Evolutionary conservation across 2,329 filamentous ascomycete species (phyloP).

Genomic region (Colletotrichum sp.): DNA sequence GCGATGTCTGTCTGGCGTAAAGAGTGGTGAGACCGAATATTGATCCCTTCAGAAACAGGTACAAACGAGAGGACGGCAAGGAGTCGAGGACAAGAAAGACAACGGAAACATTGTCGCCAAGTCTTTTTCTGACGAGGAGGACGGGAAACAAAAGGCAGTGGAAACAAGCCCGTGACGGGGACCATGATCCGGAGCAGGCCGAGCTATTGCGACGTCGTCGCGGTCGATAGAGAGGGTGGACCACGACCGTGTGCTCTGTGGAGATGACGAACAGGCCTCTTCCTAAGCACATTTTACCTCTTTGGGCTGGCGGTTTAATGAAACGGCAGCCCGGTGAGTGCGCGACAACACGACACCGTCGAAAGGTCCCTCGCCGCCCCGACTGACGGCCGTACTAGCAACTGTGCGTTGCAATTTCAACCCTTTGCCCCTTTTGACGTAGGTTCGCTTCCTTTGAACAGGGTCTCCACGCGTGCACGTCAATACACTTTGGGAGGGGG

Average conservation of each 20-base stretch:
- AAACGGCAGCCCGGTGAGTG: constrained; percentile 15
- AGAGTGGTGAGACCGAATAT: constrained; percentile 13
- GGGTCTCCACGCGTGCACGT: constrained; percentile 18
- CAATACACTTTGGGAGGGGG: background rate
- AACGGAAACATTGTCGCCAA: background rate
- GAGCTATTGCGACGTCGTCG: constrained; percentile 18
- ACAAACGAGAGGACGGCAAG: background rate
- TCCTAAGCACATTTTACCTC: constrained; percentile 7
- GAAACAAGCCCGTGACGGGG: background rate
- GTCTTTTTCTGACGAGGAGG: background rate
- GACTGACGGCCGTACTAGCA: background rate
- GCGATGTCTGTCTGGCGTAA: background rate
- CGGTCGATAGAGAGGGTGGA: constrained; percentile 6
- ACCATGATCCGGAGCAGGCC: constrained; percentile 12
- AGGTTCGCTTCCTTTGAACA: background rate
- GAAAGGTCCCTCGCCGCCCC: background rate
- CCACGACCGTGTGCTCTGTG: constrained; percentile 11
- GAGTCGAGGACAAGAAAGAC: background rate
- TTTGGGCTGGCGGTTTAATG: constrained; percentile 17
- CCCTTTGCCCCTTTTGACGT: constrained; percentile 3
- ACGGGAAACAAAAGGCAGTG: constrained; percentile 11
- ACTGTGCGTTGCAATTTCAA: constrained; percentile 7
- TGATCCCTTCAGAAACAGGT: constrained; percentile 12
- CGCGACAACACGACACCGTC: background rate
- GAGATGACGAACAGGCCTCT: constrained; percentile 17